Evolutionary conservation across 345 rosid genomes (phyloP), one percentile per base, ranked within the genome.

Genomic region (Gossypium arboreum): DNA sequence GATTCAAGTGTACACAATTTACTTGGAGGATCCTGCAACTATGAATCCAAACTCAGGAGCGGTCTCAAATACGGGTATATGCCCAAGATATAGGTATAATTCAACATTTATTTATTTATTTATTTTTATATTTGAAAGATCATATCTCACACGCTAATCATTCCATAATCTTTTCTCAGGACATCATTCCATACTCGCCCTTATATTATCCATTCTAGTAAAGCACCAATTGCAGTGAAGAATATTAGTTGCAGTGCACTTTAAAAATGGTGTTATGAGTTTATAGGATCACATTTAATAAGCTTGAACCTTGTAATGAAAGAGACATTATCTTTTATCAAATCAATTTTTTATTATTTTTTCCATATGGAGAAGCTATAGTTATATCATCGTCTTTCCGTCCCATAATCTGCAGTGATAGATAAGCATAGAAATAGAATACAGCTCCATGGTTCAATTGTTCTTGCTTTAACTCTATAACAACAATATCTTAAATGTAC

Each of bases 181-280:
- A 45, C 22, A 47, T 12, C 2, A 45, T 44, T 66, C 54, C 29
- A 43, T 22, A 20, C 12, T 45, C 29, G 20, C 54, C 70, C 54
- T 43, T 41, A 65, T 65, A 50, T 66, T 66, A 66, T 66, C 70
- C 70, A 45, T 45, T 22, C n/a, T 45, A 10, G 11, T 64, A 65
- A 39, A 43, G 69, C 27, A 65, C 52, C 69, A 18, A 43, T 43
- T 65, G 51, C 69, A 41, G 27, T 43, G 18, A 39, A 47, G 3
- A 10, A 5, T 43, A 43, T 43, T 44, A 5, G 54, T 5, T 12
- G 34, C 17, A 18, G 25, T 65, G 43, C 24, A 43, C 29, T 65
- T 65, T 20, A 44, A 66, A 43, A 12, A 44, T 45, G 25, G 15
- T 39, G 0, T 39, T 8, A 63, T 39, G 51, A 64, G 69, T 64